Evolutionary conservation across 768 basidiomycete genomes (phyloP), one percentile per base, ranked within the genome.

Genomic region (Neoboletus brunneissimus): DNA sequence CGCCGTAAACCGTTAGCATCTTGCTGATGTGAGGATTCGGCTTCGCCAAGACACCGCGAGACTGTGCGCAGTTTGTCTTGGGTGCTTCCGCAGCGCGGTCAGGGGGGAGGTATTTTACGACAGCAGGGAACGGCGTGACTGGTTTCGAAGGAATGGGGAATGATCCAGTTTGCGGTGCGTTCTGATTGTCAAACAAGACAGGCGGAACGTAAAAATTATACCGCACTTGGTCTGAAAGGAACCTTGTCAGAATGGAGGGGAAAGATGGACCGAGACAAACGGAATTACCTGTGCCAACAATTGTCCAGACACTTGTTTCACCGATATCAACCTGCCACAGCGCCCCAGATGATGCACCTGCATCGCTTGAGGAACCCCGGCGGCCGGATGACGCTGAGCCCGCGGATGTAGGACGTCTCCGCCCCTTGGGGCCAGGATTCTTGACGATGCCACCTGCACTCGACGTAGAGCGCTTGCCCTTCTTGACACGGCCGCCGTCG

Each of bases 151-250:
- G 88, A 54, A 88, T 82, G 32, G 89, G 88, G 79, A 87, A 91
- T 22, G 88, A 86, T 7, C 84, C 81, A 9, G 79, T 84, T 64
- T 83, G 84, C 20, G 84, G 77, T n/a, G 83, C 81, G 59, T 84
- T 85, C 70, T 88, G 89, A 63, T 85, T 85, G 75, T 92, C 89
- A 68, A 89, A 91, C 43, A 94, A 77, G 25, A 87, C 81, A 1
- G 90, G 89, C 32, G 93, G 93, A 13, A 94, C 87, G 67, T 92
- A 94, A 73, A 94, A 95, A 72, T 94, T 93, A 75, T 94, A 94
- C 58, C 93, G 87, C 51, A 93, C 83, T 82, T 94, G 89, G 67
- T 95, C 92, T 87, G 74, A 61, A 57, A 25, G 46, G 37, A 55
- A 48, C 48, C 56, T 55, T 53, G 60, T 68, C 35, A 69, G 63